phyloP scores from a whole-genome alignment of 805 yeast genomes.

The Ogataea trehalophila region DNA sequence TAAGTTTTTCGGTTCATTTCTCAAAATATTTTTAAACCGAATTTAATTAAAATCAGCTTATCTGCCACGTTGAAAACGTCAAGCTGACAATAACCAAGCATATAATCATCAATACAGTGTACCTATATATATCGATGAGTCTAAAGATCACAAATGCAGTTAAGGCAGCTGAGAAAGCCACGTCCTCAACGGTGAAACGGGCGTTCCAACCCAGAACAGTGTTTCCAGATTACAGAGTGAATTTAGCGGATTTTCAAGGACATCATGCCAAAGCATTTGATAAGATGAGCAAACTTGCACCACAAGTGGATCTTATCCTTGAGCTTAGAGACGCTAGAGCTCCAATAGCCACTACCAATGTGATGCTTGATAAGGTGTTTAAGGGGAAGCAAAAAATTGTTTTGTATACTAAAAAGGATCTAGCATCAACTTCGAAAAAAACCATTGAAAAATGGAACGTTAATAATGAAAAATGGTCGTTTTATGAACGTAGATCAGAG shows the following conservation, averaged over 20 bases:
- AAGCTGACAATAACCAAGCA: no score
- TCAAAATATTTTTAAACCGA: no score
- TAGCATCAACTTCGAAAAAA: slow-evolving; percentile 38
- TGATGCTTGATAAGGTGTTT: slow-evolving; percentile 64
- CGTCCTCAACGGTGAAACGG: not conserved
- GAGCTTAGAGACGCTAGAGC: slow-evolving; percentile 90
- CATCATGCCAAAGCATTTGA: slow-evolving; percentile 81
- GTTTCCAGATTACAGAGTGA: slow-evolving; percentile 72
- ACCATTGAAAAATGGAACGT: slow-evolving; percentile 30
- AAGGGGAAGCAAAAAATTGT: slow-evolving; percentile 53
- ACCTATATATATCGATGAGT: no score
- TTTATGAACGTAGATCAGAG: slow-evolving; percentile 50
- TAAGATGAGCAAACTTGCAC: slow-evolving; percentile 60
- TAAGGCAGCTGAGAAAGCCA: not conserved
- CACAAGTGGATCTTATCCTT: slow-evolving; percentile 74
- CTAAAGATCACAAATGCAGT: no score
- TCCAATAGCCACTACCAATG: slow-evolving; percentile 79
- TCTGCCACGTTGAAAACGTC: no score
- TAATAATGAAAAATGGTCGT: slow-evolving; percentile 23
- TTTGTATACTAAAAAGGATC: slow-evolving; percentile 73
- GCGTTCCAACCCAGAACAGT: slow-evolving; percentile 58
- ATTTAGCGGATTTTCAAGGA: slow-evolving; percentile 79
- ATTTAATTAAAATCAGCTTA: no score
- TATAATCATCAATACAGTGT: no score
- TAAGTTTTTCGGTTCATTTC: no score